Base-by-base conservation (phyloP, 257 asterid species). In the Nicotiana attenuata region DNA sequence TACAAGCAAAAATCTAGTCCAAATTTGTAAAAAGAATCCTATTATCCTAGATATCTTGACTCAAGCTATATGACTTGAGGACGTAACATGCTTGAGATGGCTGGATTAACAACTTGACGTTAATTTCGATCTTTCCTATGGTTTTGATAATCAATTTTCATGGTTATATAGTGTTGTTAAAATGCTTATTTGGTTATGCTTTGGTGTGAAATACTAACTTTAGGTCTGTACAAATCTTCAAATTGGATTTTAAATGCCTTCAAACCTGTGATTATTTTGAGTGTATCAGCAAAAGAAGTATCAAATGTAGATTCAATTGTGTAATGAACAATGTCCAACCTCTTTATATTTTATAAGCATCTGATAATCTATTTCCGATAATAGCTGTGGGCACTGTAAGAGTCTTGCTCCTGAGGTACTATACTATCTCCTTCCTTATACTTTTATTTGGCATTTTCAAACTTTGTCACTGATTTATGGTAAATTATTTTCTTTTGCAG, bases 351-450 rank as follows among this genome's bases (percentile, higher is more conserved):
- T 56, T 22, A 60, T 78, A 19, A 60, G 2, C 56, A 38, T 7
- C 60, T 50, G 60, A 1, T 50, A 17, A 75, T 63, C 15, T 76
- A 28, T 56, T 82, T 66, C 79, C 55, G 64, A 33, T 78, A 60
- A 85, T 93, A 96, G 99, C 98, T 96, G 99, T 84, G 99, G 99
- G 2, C 97, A 92, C 81, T 96, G 99, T 80, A 88, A 94, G 92
- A 80, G 87, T 65, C 98, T 96, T 45, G 98, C 97, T 75, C 99
- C 99, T 3, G 99, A 96, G 99, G 99, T 96, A 88, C 22, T 56
- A 47, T 64, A 41, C 47, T 41, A 41, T 65, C 33, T 55, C 60
- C 45, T 19, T 55, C 60, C 19, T 45, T 16, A 82, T 68, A 53
- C 69, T 80, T 77, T 17, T 29, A 33, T 52, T 75, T 85, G 56